These are phyloP conservation scores for Dictyostelium citrinum DNA, from an alignment of 78 protist genomes.

Conservation along the genomic window DNA sequence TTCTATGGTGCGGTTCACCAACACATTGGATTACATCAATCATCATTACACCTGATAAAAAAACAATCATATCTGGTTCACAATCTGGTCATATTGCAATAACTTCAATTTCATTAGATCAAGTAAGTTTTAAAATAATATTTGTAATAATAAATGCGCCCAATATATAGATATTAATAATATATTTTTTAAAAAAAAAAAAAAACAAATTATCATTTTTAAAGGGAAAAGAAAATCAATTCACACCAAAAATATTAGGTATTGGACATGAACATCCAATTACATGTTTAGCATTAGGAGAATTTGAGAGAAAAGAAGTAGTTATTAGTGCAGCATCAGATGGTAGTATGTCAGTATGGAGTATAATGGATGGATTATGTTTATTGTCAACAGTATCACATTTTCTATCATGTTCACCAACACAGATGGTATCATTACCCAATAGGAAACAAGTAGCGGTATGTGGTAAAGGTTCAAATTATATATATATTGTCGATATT, in stretches of 20 bases:
- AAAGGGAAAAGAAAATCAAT: conserved; percentile 56
- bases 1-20: conserved; percentile 76
- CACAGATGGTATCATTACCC: conserved; percentile 45
- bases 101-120: conserved; percentile 53
- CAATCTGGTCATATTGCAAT: conserved; percentile 58
- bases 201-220: not conserved
- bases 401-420: conserved; percentile 60
- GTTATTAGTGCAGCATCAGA: conserved; percentile 27
- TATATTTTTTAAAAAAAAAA: not conserved
- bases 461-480: conserved; percentile 71
- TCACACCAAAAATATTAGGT: conserved; percentile 35
- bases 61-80: conserved; percentile 56
- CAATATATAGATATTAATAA: not conserved
- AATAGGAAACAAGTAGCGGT: conserved; percentile 53
- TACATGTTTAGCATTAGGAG: conserved; percentile 66
- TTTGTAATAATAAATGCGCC: not conserved
- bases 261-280: conserved; percentile 44
- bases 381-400: conserved; percentile 22
- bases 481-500: conserved; percentile 50
- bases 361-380: conserved; percentile 57
- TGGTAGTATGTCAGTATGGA: conserved; percentile 65
- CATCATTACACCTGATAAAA: conserved; percentile 54
- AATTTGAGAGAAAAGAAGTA: conserved; percentile 48
- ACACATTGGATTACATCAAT: conserved; percentile 68
- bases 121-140: not conserved